Evolutionary conservation across 176 grass and related monocot species (phyloP).

Genomic region (Alloteropsis semialata): DNA sequence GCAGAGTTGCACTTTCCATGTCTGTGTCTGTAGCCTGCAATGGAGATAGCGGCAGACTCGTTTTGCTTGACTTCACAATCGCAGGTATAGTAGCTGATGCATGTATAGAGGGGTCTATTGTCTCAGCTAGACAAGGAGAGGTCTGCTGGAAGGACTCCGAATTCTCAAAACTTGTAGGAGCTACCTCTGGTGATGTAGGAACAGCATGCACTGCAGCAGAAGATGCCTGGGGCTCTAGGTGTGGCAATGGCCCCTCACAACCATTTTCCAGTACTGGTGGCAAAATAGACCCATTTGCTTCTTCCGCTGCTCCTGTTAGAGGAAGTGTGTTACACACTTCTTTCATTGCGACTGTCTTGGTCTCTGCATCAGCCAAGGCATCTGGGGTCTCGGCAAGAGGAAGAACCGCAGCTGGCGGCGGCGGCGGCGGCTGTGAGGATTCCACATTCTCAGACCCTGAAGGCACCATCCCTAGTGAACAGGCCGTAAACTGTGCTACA

Average conservation of each 20-base stretch:
- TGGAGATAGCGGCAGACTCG: constrained; percentile 3
- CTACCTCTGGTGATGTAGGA: background rate
- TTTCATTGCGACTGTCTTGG: constrained; percentile 3
- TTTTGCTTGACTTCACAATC: background rate
- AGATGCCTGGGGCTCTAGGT: constrained; percentile 15
- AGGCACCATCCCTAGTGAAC: constrained; percentile 17
- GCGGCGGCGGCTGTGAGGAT: background rate
- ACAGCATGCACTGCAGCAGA: constrained; percentile 8
- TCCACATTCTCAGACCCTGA: constrained; percentile 22
- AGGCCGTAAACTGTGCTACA: background rate
- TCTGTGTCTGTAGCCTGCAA: constrained; percentile 1
- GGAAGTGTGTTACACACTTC: background rate
- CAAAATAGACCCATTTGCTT: constrained; percentile 20
- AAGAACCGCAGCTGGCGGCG: constrained; percentile 1
- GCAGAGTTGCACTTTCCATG: constrained; percentile 5
- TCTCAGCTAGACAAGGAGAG: constrained; percentile 1
- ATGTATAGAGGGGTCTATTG: constrained; percentile 2
- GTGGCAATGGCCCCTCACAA: constrained; percentile 17
- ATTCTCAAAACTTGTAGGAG: background rate
- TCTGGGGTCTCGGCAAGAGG: constrained; percentile 13
- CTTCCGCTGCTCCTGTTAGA: constrained; percentile 2
- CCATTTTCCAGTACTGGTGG: constrained; percentile 8
- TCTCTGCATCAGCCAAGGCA: constrained; percentile 10
- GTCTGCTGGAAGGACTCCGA: background rate
- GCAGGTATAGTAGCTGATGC: background rate